phyloP scores from a whole-genome alignment of 306 rosid genomes.

The Biancaea sappan region DNA sequence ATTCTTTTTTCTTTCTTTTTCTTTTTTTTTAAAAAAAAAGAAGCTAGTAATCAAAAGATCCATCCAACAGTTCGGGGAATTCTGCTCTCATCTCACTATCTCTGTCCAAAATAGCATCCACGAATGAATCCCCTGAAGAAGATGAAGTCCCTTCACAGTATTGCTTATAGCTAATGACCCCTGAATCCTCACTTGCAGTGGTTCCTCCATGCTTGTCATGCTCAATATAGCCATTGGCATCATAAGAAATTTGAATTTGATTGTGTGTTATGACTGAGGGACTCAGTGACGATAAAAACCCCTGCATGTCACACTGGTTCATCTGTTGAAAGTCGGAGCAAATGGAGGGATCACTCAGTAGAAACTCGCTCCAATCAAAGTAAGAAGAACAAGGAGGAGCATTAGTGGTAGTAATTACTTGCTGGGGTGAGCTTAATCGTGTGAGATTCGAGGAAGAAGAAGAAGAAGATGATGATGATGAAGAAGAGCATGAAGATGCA shows the following conservation, averaged over 20 bases:
- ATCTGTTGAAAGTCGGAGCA: conserved; percentile 45
- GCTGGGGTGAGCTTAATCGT: conserved; percentile 50
- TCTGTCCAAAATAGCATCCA: conserved; percentile 73
- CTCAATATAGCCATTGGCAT: conserved; percentile 11
- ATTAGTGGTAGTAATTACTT: background rate
- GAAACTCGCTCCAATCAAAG: conserved; percentile 65
- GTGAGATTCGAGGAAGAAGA: conserved; percentile 62
- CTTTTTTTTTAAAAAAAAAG: too few species aligned
- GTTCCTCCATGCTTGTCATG: too few species aligned
- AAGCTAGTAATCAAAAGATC: conserved; percentile 55
- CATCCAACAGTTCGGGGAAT: conserved; percentile 77
- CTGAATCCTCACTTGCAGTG: conserved; percentile 14
- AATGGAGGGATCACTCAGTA: conserved; percentile 50
- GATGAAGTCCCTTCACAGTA: conserved; percentile 41
- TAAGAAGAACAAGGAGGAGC: conserved; percentile 39
- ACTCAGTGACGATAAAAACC: conserved; percentile 31
- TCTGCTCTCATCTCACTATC: conserved; percentile 72
- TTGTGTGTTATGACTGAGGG: conserved; percentile 34
- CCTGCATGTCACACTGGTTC: conserved; percentile 38
- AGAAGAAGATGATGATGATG: conserved; percentile 76
- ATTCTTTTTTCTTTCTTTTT: too few species aligned
- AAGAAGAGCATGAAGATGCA: conserved; percentile 73
- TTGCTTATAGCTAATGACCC: conserved; percentile 20
- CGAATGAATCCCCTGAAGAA: conserved; percentile 62
- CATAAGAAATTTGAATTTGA: conserved; percentile 22